A percentile compares a stretch with the other conserved stretches of the same genome.
phyloP scores from a whole-genome alignment of 2,329 filamentous ascomycete genomes.

The Fusarium mundagurra region DNA sequence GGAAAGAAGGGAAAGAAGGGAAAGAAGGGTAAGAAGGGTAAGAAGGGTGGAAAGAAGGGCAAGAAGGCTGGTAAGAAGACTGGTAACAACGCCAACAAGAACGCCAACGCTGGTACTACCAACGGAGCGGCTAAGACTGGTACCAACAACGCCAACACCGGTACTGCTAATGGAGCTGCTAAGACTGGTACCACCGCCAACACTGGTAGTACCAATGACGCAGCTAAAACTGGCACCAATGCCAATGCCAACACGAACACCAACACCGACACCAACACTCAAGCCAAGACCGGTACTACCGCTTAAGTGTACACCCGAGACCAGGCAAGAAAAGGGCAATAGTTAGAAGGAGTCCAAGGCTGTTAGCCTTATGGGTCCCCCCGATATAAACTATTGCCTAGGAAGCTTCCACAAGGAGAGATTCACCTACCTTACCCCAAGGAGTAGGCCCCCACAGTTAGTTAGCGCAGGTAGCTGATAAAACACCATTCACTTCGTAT shows the following conservation, averaged over 20 bases:
- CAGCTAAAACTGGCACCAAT: background rate
- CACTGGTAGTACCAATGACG: background rate
- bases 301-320: background rate
- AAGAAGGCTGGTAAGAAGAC: background rate
- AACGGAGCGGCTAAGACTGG: background rate
- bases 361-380: background rate
- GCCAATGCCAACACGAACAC: background rate
- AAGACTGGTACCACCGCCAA: background rate
- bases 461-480: background rate
- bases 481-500: background rate
- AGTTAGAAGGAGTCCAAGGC: background rate
- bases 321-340: background rate
- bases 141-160: background rate
- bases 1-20: background rate
- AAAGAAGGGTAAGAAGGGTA: background rate
- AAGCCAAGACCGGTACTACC: background rate
- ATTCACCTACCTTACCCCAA: background rate
- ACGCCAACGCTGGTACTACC: background rate
- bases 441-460: background rate
- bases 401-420: background rate
- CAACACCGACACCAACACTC: background rate
- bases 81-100: background rate
- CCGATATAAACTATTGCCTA: no score
- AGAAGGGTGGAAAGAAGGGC: background rate
- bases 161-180: background rate